Conservation (phyloP, 306 rosid species). For the Corylus heterophylla region DNA sequence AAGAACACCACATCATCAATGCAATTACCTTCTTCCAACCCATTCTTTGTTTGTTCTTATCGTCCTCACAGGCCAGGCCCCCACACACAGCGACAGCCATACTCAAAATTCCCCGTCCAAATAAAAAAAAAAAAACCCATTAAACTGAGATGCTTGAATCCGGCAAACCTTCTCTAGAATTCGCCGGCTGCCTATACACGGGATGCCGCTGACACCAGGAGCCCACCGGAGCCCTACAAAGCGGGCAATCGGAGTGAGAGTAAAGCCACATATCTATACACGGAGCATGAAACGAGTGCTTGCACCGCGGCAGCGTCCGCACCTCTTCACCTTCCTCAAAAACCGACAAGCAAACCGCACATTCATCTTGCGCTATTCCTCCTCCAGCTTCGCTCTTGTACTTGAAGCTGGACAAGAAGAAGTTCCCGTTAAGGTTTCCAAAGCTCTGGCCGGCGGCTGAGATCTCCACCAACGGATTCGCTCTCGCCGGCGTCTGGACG, state of each 20-base stretch:
- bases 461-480: constrained; percentile 11
- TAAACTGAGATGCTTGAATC: constrained; percentile 19
- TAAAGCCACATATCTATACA: constrained; percentile 95
- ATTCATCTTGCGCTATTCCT: constrained; percentile 37
- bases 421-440: constrained; percentile 30
- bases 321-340: constrained; percentile 93
- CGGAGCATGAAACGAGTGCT: constrained; percentile 68
- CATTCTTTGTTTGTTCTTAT: not conserved
- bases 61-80: not conserved
- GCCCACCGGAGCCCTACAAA: constrained; percentile 67
- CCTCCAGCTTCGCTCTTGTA: constrained; percentile 57
- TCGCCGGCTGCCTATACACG: constrained; percentile 25
- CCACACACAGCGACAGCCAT: not conserved
- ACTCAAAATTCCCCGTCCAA: not conserved
- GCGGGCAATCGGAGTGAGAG: constrained; percentile 89
- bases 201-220: constrained; percentile 19
- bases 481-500: constrained; percentile 7
- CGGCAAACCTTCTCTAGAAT: constrained; percentile 32
- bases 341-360: constrained; percentile 71
- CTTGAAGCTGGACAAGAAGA: constrained; percentile 63
- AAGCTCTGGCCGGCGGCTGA: constrained; percentile 22
- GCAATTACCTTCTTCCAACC: not conserved
- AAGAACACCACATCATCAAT: not conserved
- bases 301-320: constrained; percentile 68
- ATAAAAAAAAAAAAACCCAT: not conserved